Conservation (phyloP, 768 basidiomycete species). For the Tricholoma sp. region DNA sequence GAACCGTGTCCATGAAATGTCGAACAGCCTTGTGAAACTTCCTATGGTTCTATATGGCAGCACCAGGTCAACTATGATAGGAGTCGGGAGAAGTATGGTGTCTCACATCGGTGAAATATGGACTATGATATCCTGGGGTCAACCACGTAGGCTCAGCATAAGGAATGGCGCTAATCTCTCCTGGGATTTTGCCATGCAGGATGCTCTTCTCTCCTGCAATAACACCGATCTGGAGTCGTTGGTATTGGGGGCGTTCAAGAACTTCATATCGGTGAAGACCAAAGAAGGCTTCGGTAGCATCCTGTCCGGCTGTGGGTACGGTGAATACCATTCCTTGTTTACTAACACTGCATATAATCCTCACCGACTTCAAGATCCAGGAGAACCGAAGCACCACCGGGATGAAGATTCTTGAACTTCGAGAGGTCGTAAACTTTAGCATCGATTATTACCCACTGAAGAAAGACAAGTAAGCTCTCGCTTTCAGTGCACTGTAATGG, state of each 20-base stretch:
- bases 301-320: slow-evolving; percentile 54
- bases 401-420: slow-evolving; percentile 75
- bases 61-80: background rate
- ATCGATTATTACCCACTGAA: slow-evolving; percentile 80
- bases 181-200: slow-evolving; percentile 41
- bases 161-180: slow-evolving; percentile 62
- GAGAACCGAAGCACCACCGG: slow-evolving; percentile 74
- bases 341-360: slow-evolving; percentile 13
- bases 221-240: slow-evolving; percentile 57
- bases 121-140: slow-evolving; percentile 55
- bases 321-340: background rate
- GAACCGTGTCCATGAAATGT: slow-evolving; percentile 62
- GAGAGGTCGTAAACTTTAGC: slow-evolving; percentile 79
- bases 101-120: slow-evolving; percentile 70
- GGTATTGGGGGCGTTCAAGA: slow-evolving; percentile 60
- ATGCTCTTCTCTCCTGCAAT: slow-evolving; percentile 54
- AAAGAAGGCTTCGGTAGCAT: slow-evolving; percentile 77
- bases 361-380: slow-evolving; percentile 67
- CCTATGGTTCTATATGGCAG: slow-evolving; percentile 42
- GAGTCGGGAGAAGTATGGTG: background rate
- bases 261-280: slow-evolving; percentile 72
- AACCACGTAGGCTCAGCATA: slow-evolving; percentile 82
- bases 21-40: slow-evolving; percentile 54
- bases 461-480: background rate
- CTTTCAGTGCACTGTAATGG: background rate